Conservation (phyloP, 192 early-diverging fungal species). For the Entophlyctis luteolus region DNA sequence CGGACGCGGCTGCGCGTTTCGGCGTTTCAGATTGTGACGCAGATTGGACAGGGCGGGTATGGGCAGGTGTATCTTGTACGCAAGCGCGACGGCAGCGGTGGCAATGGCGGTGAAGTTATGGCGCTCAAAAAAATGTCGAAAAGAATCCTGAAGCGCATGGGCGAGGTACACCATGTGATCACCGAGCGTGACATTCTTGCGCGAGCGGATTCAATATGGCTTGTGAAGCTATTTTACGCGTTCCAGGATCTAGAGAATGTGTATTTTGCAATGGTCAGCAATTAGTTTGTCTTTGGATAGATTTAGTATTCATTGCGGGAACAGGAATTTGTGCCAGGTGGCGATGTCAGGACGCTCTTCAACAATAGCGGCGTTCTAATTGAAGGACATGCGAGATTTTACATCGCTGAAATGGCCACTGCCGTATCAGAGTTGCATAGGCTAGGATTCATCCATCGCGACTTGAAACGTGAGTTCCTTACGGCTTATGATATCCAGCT, state of each 20-base stretch:
- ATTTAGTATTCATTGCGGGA: slow-evolving; percentile 21
- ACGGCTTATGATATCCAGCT: too few species aligned
- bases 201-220: slow-evolving; percentile 69
- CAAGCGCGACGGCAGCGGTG: slow-evolving; percentile 58
- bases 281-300: neutral
- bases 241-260: slow-evolving; percentile 75
- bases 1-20: slow-evolving; percentile 63
- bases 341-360: slow-evolving; percentile 74
- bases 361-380: slow-evolving; percentile 66
- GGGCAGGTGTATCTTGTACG: slow-evolving; percentile 72
- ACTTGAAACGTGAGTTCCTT: slow-evolving; percentile 9
- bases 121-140: slow-evolving; percentile 80
- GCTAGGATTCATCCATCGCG: slow-evolving; percentile 85
- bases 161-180: slow-evolving; percentile 49
- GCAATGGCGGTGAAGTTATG: slow-evolving; percentile 47
- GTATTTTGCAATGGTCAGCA: slow-evolving; percentile 68
- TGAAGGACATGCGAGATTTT: slow-evolving; percentile 55
- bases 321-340: slow-evolving; percentile 63
- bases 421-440: slow-evolving; percentile 77
- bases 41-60: slow-evolving; percentile 78
- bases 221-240: slow-evolving; percentile 85
- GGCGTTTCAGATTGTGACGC: slow-evolving; percentile 65
- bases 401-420: slow-evolving; percentile 51
- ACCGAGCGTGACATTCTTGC: slow-evolving; percentile 72
- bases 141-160: slow-evolving; percentile 55